These are phyloP conservation scores for Ligustrum vulgare DNA, from an alignment of 257 asterid species.

Conservation along the genomic window DNA sequence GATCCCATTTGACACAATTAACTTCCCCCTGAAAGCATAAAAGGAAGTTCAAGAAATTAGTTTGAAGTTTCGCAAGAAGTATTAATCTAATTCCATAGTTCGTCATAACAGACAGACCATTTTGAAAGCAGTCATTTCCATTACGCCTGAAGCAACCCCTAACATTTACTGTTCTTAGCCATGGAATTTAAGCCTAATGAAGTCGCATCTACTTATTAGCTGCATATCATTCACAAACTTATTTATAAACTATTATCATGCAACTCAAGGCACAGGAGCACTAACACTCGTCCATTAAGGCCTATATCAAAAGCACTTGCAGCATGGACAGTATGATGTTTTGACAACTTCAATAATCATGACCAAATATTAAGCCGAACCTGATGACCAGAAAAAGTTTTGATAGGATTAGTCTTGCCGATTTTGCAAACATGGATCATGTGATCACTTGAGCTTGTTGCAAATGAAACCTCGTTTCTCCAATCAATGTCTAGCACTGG, in stretches of 20 bases:
- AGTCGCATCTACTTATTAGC: not conserved
- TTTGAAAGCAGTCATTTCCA: not conserved
- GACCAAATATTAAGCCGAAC: slow-evolving; percentile 21
- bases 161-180: not conserved
- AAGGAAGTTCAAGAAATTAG: not conserved
- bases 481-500: slow-evolving; percentile 36
- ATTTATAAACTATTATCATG: not conserved
- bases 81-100: not conserved
- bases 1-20: slow-evolving; percentile 43
- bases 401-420: slow-evolving; percentile 26
- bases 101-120: not conserved
- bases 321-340: not conserved
- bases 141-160: not conserved
- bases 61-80: not conserved
- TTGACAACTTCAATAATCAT: not conserved
- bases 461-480: slow-evolving; percentile 33
- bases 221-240: not conserved
- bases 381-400: slow-evolving; percentile 35
- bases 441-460: slow-evolving; percentile 37
- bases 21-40: slow-evolving; percentile 38
- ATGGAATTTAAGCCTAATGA: not conserved
- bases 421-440: slow-evolving; percentile 32
- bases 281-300: not conserved
- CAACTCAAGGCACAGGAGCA: not conserved
- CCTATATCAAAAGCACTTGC: not conserved